A percentile compares a stretch with the other conserved stretches of the same genome.
Evolutionary conservation across 2,329 filamentous ascomycete species (phyloP).

Genomic region (Venturia asperata): DNA sequence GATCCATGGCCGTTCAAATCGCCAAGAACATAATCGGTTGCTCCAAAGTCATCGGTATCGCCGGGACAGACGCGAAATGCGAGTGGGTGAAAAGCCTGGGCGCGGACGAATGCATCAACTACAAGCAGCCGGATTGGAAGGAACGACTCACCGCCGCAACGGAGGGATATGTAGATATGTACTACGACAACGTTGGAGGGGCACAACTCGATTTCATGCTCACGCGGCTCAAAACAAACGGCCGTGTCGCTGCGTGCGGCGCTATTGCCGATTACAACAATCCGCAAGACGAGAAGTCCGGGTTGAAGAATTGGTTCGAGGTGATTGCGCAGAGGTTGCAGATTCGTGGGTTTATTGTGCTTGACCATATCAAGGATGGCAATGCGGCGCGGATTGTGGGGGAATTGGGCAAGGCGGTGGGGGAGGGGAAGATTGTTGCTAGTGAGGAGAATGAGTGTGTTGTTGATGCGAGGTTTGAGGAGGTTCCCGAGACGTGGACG

Average conservation of each 20-base stretch:
- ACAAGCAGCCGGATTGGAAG: conserved; percentile 43
- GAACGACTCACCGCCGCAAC: conserved; percentile 42
- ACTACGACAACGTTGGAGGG: conserved; percentile 47
- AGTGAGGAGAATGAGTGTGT: conserved; percentile 42
- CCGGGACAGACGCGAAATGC: conserved; percentile 48
- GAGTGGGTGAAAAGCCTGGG: conserved; percentile 45
- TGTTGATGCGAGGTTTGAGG: conserved; percentile 42
- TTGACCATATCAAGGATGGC: conserved; percentile 30
- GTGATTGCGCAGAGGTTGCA: conserved; percentile 37
- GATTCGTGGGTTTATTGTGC: conserved; percentile 40
- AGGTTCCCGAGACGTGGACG: conserved; percentile 44
- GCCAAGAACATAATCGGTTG: conserved; percentile 44
- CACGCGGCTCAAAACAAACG: conserved; percentile 35
- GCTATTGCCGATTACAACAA: conserved; percentile 39
- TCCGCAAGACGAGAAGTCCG: conserved; percentile 25
- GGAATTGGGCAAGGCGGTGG: conserved; percentile 17
- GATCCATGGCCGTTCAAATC: conserved; percentile 46
- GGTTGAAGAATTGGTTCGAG: conserved; percentile 39
- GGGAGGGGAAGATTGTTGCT: conserved; percentile 43
- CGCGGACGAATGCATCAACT: conserved; percentile 50
- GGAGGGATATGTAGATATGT: conserved; percentile 45
- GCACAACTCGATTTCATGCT: conserved; percentile 43
- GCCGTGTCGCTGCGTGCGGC: conserved; percentile 39
- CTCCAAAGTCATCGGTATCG: conserved; percentile 46
- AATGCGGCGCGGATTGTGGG: background rate